A percentile compares a stretch with the other conserved stretches of the same genome.
Evolutionary conservation across 352 stramenopile genomes (phyloP).

Genomic region (Phytopythium litorale): DNA sequence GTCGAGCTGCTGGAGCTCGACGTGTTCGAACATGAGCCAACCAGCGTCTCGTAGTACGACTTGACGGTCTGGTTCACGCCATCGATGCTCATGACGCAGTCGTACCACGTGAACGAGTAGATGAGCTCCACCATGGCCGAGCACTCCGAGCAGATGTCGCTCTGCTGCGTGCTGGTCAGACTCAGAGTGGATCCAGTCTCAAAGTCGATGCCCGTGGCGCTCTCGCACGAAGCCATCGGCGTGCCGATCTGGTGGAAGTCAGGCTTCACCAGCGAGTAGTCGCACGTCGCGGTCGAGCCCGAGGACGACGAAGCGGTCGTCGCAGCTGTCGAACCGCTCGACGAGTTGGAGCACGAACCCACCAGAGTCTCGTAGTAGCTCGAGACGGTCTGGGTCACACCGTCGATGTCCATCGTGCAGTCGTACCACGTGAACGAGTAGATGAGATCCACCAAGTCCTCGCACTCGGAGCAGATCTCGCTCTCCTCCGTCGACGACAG

Average conservation of each 20-base stretch:
- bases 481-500: slow-evolving; percentile 6
- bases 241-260: slow-evolving; percentile 14
- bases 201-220: slow-evolving; percentile 12
- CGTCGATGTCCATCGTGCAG: slow-evolving; percentile 13
- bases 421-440: slow-evolving; percentile 12
- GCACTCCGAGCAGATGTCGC: slow-evolving; percentile 15
- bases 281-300: slow-evolving; percentile 5
- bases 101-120: slow-evolving; percentile 9
- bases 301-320: not conserved
- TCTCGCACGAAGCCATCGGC: slow-evolving; percentile 12
- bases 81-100: slow-evolving; percentile 15
- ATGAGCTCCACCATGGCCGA: slow-evolving; percentile 10
- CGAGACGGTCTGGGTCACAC: slow-evolving; percentile 14
- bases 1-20: not conserved
- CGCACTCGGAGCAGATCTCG: slow-evolving; percentile 15
- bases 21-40: slow-evolving; percentile 7
- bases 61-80: slow-evolving; percentile 15
- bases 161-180: slow-evolving; percentile 9
- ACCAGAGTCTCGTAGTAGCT: slow-evolving; percentile 16
- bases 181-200: slow-evolving; percentile 5
- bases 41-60: slow-evolving; percentile 16
- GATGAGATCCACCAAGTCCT: slow-evolving; percentile 7
- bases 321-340: not conserved
- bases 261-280: slow-evolving; percentile 10
- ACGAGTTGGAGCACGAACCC: slow-evolving; percentile 7